Base-by-base conservation (phyloP, 257 asterid species). In the Solanum pinnatisectum region DNA sequence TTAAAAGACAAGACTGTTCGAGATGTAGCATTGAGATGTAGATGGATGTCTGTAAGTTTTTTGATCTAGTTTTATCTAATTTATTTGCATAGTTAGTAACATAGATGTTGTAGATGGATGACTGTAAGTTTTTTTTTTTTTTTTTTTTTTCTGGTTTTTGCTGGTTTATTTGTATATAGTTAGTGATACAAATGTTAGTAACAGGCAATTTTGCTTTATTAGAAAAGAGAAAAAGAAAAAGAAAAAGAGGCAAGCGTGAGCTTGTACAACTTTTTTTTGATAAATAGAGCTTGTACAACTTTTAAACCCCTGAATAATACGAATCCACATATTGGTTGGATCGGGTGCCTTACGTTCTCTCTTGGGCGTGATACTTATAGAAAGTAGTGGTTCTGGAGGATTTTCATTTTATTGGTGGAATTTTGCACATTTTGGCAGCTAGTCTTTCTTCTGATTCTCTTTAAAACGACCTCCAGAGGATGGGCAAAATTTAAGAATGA, bases 1-100 rank as follows among this genome's bases (percentile, higher is more conserved):
- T 88, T 96, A 87, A 91, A 93, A 86, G 98, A 94, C 79, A 96
- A 96, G 93, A 96, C 99, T 18, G 98, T 95, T 89, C 99, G 99
- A 15, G 99, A 96, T 89, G 94, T 95, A 88, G 99, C 98, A 86
- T 88, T 96, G 68, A 97, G 98, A 25, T 94, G 97, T 92, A 94
- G 98, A 93, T 94, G 98, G 98, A 95, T 96, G 98, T 94, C 87
- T 46, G 99, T 96, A 93, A 94, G 98, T 88, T 85, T 65, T 85
- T 63, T 33, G 40, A 79, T 84, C 22, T 33, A 70, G 63, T 86
- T 86, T 73, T 49, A 63, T 32, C 35, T 16, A 39, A 56, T 49
- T n/a, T 72, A 76, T 71, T 46, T 46, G 8, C 59, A 65, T 85
- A 37, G 27, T 36, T 85, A 49, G 67, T 46, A 81, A 79, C n/a